Evolutionary conservation across 331 rosid genomes (phyloP).

Genomic region (Phaseolus coccineus): DNA sequence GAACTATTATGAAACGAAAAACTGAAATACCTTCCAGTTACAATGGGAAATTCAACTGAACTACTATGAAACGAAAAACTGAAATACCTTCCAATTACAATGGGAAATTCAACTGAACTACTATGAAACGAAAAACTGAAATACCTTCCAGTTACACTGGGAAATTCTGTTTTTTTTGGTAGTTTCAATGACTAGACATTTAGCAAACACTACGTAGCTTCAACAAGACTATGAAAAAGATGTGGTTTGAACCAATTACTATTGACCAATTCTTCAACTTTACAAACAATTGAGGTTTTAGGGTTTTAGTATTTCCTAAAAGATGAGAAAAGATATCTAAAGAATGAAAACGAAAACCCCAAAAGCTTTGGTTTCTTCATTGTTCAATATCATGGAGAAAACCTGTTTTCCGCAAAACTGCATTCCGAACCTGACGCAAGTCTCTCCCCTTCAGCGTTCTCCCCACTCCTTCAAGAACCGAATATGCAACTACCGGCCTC

Average conservation of each 20-base stretch:
- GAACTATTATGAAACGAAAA: no score
- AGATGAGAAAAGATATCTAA: background rate
- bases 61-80: no score
- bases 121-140: background rate
- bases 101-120: no score
- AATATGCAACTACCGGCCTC: slow-evolving; percentile 65
- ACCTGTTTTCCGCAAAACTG: slow-evolving; percentile 87
- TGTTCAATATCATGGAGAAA: slow-evolving; percentile 62
- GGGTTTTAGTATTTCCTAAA: slow-evolving; percentile 22
- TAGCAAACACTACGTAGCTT: background rate
- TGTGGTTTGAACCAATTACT: background rate
- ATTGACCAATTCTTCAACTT: background rate
- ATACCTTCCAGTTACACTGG: slow-evolving; percentile 14
- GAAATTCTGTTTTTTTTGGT: background rate
- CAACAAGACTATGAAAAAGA: background rate
- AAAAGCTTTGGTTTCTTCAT: background rate
- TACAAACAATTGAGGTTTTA: slow-evolving; percentile 34
- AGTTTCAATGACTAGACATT: background rate
- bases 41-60: no score
- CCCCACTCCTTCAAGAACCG: slow-evolving; percentile 86
- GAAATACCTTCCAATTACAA: no score
- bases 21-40: no score
- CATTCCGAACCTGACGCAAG: slow-evolving; percentile 82
- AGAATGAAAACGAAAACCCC: background rate
- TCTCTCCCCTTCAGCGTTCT: slow-evolving; percentile 89